Evolutionary conservation across 208 protist genomes (phyloP).

Genomic region (Balamuthia mandrillaris): DNA sequence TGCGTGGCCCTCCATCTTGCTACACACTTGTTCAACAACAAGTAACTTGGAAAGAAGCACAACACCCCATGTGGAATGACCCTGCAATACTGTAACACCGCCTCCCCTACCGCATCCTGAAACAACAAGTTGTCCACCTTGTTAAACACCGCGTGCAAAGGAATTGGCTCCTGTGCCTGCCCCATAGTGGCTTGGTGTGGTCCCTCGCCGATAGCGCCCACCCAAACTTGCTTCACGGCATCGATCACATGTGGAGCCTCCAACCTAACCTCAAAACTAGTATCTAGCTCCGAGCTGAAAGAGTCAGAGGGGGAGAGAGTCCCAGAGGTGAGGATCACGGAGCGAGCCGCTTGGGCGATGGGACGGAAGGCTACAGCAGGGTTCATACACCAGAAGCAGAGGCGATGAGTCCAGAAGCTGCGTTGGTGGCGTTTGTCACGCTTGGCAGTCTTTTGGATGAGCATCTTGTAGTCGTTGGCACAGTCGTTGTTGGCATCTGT

Average conservation of each 20-base stretch:
- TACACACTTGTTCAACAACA: conserved; percentile 16
- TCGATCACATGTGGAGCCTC: conserved; percentile 87
- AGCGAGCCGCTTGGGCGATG: background rate
- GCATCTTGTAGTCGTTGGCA: background rate
- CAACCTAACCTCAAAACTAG: conserved; percentile 75
- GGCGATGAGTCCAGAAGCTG: background rate
- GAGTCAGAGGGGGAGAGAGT: conserved; percentile 87
- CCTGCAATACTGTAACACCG: conserved; percentile 40
- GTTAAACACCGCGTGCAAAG: background rate
- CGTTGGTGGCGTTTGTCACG: background rate
- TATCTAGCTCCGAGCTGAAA: conserved; percentile 70
- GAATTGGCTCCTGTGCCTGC: background rate
- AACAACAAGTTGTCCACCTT: background rate
- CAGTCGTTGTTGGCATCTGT: conserved; percentile 4
- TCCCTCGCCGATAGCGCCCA: background rate
- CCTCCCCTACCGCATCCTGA: conserved; percentile 48
- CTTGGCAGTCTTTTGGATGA: conserved; percentile 18
- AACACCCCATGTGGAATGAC: conserved; percentile 58
- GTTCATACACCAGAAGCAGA: conserved; percentile 61
- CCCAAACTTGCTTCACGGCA: conserved; percentile 41
- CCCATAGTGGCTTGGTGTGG: background rate
- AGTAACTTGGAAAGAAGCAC: conserved; percentile 65
- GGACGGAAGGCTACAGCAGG: conserved; percentile 58
- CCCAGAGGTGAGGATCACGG: conserved; percentile 88
- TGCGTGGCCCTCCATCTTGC: conserved; percentile 45